These are phyloP conservation scores for Vanderwaltozyma yarrowii DNA, from an alignment of 805 yeast genomes.

Conservation along the genomic window DNA sequence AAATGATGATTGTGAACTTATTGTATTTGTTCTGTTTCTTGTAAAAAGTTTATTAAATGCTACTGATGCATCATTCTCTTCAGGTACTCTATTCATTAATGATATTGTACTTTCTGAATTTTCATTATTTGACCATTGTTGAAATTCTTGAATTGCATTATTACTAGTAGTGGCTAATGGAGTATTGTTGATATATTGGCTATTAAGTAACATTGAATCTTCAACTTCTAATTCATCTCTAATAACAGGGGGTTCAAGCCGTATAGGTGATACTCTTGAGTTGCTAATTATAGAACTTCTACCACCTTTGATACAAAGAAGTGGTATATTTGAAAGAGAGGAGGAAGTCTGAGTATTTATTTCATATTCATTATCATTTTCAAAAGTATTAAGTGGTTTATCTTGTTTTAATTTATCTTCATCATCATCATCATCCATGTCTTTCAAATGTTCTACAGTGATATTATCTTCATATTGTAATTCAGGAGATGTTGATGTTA, in stretches of 20 bases:
- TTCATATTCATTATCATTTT: background rate
- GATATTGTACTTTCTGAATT: background rate
- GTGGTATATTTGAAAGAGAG: background rate
- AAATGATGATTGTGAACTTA: constrained; percentile 23
- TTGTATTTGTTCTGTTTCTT: constrained; percentile 4
- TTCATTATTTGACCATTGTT: constrained; percentile 1
- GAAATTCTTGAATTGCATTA: background rate
- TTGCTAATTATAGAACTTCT: background rate
- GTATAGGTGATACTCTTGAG: background rate
- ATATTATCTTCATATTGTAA: too few species aligned
- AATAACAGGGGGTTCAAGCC: background rate
- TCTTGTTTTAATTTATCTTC: too few species aligned
- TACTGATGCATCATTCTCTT: constrained; percentile 29
- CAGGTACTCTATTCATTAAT: constrained; percentile 3
- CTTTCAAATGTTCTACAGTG: too few species aligned
- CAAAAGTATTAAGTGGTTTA: background rate
- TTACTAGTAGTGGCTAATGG: background rate
- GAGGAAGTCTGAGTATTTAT: background rate
- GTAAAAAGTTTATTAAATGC: constrained; percentile 28
- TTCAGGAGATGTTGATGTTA: too few species aligned
- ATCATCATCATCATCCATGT: too few species aligned
- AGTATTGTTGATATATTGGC: too few species aligned
- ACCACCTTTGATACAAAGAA: too few species aligned
- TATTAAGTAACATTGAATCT: background rate
- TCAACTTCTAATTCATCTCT: background rate